phyloP scores from a whole-genome alignment of 768 basidiomycete genomes.

The Ramaria sp. region DNA sequence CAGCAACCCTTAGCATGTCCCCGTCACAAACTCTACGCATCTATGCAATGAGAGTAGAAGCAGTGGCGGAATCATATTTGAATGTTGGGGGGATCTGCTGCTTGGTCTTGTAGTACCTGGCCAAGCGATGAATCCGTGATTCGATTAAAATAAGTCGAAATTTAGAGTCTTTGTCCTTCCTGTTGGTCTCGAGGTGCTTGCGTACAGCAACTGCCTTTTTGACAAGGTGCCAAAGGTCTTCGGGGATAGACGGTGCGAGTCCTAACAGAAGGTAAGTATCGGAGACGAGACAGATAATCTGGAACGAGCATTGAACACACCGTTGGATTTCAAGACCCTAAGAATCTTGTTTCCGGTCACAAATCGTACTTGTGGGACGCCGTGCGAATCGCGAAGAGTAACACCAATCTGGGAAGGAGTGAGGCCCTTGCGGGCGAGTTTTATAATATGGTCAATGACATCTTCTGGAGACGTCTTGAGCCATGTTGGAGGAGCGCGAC shows the following conservation, averaged over 20 bases:
- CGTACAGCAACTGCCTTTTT: slow-evolving; percentile 99
- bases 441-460: slow-evolving; percentile 91
- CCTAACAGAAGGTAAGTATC: slow-evolving; percentile 51
- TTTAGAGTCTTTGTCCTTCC: slow-evolving; percentile 98
- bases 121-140: slow-evolving; percentile 96
- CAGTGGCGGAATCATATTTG: slow-evolving; percentile 96
- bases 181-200: slow-evolving; percentile 96
- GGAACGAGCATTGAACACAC: slow-evolving; percentile 36
- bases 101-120: slow-evolving; percentile 97
- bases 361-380: slow-evolving; percentile 95
- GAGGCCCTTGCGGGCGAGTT: slow-evolving; percentile 95
- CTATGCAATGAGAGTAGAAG: slow-evolving; percentile 83
- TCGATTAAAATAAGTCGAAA: slow-evolving; percentile 97
- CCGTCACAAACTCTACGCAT: slow-evolving; percentile 1
- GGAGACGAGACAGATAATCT: slow-evolving; percentile 10
- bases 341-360: slow-evolving; percentile 99
- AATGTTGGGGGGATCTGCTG: slow-evolving; percentile 96
- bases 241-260: slow-evolving; percentile 94
- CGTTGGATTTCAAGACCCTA: slow-evolving; percentile 90
- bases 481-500: slow-evolving; percentile 90
- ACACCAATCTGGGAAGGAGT: slow-evolving; percentile 98
- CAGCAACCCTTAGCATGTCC: background rate
- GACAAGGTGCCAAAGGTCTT: slow-evolving; percentile 99
- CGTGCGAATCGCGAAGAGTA: slow-evolving; percentile 94
- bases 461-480: slow-evolving; percentile 94